Conservation (phyloP, 495 filamentous ascomycete genomes). For the Halenospora varia region DNA sequence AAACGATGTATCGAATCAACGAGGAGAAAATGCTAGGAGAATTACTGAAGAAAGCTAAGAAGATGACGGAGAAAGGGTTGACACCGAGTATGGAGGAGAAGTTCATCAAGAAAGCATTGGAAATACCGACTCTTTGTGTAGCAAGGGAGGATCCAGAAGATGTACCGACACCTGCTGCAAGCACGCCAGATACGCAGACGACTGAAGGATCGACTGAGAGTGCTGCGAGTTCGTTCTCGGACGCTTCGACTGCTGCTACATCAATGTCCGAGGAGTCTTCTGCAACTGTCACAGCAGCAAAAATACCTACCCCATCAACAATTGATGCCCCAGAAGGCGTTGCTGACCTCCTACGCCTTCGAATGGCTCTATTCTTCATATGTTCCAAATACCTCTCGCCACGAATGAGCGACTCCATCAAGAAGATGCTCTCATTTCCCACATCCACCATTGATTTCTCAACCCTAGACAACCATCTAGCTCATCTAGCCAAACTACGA, state of each 20-base stretch:
- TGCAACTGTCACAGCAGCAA: constrained; percentile 20
- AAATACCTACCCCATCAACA: constrained; percentile 39
- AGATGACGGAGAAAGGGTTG: constrained; percentile 59
- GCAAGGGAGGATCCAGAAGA: constrained; percentile 36
- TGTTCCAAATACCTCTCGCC: constrained; percentile 64
- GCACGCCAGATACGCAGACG: constrained; percentile 34
- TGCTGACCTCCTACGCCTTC: constrained; percentile 62
- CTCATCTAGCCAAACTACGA: constrained; percentile 57
- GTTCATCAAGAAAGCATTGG: constrained; percentile 72
- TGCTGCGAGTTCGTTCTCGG: constrained; percentile 34
- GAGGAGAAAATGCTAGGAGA: constrained; percentile 62
- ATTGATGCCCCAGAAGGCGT: constrained; percentile 42
- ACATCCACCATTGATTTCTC: constrained; percentile 59
- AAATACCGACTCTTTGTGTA: constrained; percentile 65
- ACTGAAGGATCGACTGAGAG: constrained; percentile 32
- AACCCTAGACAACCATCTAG: constrained; percentile 63
- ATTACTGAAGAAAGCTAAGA: constrained; percentile 65
- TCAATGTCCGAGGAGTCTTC: constrained; percentile 27
- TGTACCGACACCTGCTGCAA: constrained; percentile 23
- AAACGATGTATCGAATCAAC: constrained; percentile 75
- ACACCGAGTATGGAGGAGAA: constrained; percentile 82
- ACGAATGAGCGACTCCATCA: constrained; percentile 43
- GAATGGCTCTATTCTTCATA: constrained; percentile 73
- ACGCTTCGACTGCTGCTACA: constrained; percentile 40
- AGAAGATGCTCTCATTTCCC: constrained; percentile 40